Conservation (phyloP, 108 stramenopile species). For the Parietichytrium sp. region DNA sequence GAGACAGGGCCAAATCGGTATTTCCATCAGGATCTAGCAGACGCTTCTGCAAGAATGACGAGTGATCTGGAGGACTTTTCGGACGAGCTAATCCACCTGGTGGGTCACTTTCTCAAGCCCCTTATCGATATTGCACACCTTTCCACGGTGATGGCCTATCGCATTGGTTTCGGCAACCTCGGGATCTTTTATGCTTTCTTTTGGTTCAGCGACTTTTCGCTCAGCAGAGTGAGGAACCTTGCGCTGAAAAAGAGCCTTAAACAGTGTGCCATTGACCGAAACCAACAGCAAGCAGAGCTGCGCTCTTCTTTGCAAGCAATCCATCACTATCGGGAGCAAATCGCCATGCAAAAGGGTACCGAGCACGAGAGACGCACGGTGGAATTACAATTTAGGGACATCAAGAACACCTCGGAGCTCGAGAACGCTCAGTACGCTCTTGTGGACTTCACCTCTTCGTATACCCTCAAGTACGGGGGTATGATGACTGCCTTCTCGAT, state of each 20-base stretch:
- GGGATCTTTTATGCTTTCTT: slow-evolving; percentile 14
- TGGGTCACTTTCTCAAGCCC: slow-evolving; percentile 38
- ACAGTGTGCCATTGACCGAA: not conserved
- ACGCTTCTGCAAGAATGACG: not conserved
- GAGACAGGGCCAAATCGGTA: not conserved
- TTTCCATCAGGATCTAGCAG: not conserved
- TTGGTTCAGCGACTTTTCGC: slow-evolving; percentile 5
- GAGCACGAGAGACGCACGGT: slow-evolving; percentile 44
- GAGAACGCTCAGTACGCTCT: slow-evolving; percentile 39
- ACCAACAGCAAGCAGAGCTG: slow-evolving; percentile 20
- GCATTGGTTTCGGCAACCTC: not conserved
- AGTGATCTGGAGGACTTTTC: slow-evolving; percentile 10
- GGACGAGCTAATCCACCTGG: not conserved
- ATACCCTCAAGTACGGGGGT: slow-evolving; percentile 50
- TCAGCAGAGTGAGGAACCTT: not conserved
- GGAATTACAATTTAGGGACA: slow-evolving; percentile 34
- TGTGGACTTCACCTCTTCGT: slow-evolving; percentile 40
- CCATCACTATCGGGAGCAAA: slow-evolving; percentile 44
- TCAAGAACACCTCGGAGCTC: not conserved
- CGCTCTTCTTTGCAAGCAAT: not conserved
- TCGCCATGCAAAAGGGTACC: slow-evolving; percentile 50
- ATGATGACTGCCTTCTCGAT: slow-evolving; percentile 47
- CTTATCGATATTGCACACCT: slow-evolving; percentile 29
- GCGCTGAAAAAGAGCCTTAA: slow-evolving; percentile 3
- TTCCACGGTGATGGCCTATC: not conserved